These are phyloP conservation scores for Pseudodiploospora longispora DNA, from an alignment of 2,329 filamentous ascomycete genomes.

Conservation along the genomic window DNA sequence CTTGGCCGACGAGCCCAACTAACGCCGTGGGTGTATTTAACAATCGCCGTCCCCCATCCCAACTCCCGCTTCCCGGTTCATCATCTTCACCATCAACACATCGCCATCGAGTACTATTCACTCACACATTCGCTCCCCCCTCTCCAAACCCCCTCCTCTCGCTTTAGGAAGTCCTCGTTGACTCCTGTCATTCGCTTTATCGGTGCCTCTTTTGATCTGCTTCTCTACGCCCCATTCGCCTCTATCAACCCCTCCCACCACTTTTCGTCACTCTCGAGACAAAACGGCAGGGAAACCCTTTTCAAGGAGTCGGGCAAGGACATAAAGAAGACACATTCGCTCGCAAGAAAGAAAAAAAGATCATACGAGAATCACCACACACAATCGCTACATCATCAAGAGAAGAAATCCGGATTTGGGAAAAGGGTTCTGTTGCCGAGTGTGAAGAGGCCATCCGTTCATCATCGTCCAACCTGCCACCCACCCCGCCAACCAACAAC, in stretches of 20 bases:
- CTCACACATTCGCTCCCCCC: conserved; percentile 35
- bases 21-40: conserved; percentile 19
- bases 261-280: conserved; percentile 1
- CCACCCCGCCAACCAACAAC: not conserved
- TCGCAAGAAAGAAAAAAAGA: conserved; percentile 9
- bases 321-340: not conserved
- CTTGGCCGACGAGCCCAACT: not conserved
- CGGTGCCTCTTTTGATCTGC: conserved; percentile 42
- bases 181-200: conserved; percentile 68
- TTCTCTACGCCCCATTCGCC: conserved; percentile 24
- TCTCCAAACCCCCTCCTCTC: conserved; percentile 33
- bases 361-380: conserved; percentile 14
- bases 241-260: conserved; percentile 3
- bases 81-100: conserved; percentile 14
- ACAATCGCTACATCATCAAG: conserved; percentile 28
- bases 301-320: not conserved
- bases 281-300: not conserved
- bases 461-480: no score
- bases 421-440: not conserved
- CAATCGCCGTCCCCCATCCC: conserved; percentile 15
- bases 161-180: conserved; percentile 62
- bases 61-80: conserved; percentile 15
- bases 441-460: no score
- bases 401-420: conserved; percentile 9
- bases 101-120: conserved; percentile 16